Evolutionary conservation across 257 asterid species (phyloP), one percentile per base, ranked within the genome.

Genomic region (Nicotiana noctiflora): DNA sequence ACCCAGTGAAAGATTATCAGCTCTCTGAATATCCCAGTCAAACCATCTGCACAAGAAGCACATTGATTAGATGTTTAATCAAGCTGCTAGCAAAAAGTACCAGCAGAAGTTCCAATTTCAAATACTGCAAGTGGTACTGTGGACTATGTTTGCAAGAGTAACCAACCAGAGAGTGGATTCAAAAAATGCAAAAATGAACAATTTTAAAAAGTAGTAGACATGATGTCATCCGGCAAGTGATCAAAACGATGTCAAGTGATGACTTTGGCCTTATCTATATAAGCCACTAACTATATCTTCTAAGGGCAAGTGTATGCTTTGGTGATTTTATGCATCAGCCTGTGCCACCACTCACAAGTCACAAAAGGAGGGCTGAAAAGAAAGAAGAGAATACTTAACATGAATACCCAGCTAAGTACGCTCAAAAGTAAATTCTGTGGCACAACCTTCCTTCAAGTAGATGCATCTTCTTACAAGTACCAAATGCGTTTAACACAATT

Each of bases 31-130:
- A 76, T 88, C 89, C 97, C 96, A 95, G 77, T 93, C 94, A 84
- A 88, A 94, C 95, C 87, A 94, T 80, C 99, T 95, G 87, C 86
- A 84, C 15, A 72, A 17, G 62, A 75, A 32, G 31, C 61, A 23
- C 40, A 23, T 14, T 49, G 23, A 44, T 74, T 7, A 74, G 78
- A 49, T 13, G 66, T 67, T 60, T 81, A 79, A 78, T 57, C 40
- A 72, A 52, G 57, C 40, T 72, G 25, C 78, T 72, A 12, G 23
- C 60, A 10, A 46, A 72, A 23, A 46, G 61, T 14, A 3, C 44
- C 27, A 11, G 40, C 40, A 74, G 4, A 23, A 49, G 13, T 4
- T 72, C 40, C 44, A 74, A 19, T 37, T 32, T 14, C 15, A 74
- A 49, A 23, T 49, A 74, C 12, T 23, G 40, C 78, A 74, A 74